Evolutionary conservation across 139 green algal genomes (phyloP).

Genomic region (Chlamydomonas sphaeroides): DNA sequence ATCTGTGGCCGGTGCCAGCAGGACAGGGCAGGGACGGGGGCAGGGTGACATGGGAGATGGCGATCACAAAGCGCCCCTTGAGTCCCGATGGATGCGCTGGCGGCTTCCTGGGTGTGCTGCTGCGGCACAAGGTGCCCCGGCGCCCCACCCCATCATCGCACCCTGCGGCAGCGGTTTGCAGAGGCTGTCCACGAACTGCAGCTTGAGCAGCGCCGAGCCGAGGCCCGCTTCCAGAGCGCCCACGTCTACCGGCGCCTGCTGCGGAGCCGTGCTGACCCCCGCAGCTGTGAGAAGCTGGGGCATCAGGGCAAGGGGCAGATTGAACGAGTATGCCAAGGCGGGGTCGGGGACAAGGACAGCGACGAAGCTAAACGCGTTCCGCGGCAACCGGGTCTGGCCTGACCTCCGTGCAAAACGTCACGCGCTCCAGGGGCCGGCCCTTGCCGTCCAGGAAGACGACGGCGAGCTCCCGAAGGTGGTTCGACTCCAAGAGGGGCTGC

Average conservation of each 20-base stretch:
- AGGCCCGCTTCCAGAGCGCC: conserved; percentile 41
- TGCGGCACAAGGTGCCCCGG: too few species aligned
- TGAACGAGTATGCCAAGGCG: too few species aligned
- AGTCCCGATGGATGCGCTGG: too few species aligned
- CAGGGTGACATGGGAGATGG: too few species aligned
- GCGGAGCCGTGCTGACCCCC: neutral
- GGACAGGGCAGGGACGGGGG: too few species aligned
- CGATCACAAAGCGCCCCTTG: too few species aligned
- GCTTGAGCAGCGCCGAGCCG: conserved; percentile 46
- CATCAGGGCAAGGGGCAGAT: neutral
- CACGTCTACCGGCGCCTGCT: conserved; percentile 30
- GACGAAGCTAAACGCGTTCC: too few species aligned
- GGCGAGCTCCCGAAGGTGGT: conserved; percentile 67
- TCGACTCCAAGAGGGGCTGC: conserved; percentile 10
- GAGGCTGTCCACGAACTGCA: conserved; percentile 59
- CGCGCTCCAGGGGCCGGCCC: conserved; percentile 36
- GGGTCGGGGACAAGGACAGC: too few species aligned
- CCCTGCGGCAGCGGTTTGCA: conserved; percentile 48
- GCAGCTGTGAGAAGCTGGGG: too few species aligned
- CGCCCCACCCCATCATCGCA: too few species aligned
- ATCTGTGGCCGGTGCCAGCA: too few species aligned
- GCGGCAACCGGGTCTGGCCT: neutral
- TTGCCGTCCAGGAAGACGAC: conserved; percentile 46
- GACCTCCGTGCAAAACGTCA: conserved; percentile 54
- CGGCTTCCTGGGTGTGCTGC: too few species aligned